Base-by-base conservation (phyloP, 495 filamentous ascomycete genomes). In the Penicillium antarcticum region DNA sequence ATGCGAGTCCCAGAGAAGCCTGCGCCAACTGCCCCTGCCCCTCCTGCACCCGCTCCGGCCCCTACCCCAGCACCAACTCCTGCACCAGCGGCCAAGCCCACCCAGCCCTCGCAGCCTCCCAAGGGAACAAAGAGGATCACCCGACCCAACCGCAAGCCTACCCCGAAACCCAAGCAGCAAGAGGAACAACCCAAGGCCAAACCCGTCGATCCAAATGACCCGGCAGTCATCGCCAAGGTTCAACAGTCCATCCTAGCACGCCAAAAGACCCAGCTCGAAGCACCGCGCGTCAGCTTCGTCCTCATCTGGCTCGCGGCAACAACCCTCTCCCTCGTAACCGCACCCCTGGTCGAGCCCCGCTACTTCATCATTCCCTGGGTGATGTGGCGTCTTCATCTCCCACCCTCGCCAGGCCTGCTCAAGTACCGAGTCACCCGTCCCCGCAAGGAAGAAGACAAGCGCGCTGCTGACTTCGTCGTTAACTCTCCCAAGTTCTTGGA, bases 291-390 rank as follows among this genome's bases (percentile, higher is more conserved):
- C 70, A 71, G 80, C 56, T 86, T 85, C 53, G 71, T 82, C 19
- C 64, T 86, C 23, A 73, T 95, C 34, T 91, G 86, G 79, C 71
- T 96, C 4, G 67, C 81, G 10, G 75, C 92, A 0, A 89, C 89
- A 0, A 54, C 84, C 0, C 77, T 94, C 7, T 92, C 88, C 2
- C 78, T 97, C 18, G 65, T 95, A 38, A 91, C 90, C 0, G 92
- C 95, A 0, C 91, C 94, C 2, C 79, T 98, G 2, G 92, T 98
- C 10, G 94, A 98, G 60, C 92, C 91, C 2, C 80, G 94, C 4
- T 98, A 98, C 63, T 92, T 95, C 63, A 92, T 97, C 62, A 76
- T 95, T 3, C 92, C 92, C 0, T 98, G 94, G 94, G 81, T 96
- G 23, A 82, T 97, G 62, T 98, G 91, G 89, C 78, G 95, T 8